Base-by-base conservation (phyloP, 148 eudicot genomes). In the Fagopyrum tataricum region DNA sequence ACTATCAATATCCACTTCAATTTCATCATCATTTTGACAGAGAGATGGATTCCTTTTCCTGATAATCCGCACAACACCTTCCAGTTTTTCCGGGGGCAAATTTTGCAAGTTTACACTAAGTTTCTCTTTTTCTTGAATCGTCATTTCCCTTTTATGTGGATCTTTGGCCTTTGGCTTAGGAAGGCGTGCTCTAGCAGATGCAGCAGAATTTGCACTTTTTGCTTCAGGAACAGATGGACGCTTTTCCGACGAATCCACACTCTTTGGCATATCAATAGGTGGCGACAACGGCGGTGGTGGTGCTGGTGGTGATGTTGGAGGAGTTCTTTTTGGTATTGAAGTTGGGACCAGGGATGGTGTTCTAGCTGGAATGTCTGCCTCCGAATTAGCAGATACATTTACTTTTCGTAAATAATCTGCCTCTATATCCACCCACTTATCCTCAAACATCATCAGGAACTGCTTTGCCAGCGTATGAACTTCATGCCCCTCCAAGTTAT, bases 131-230 rank as follows among this genome's bases (percentile, higher is more conserved):
- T 94, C 98, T 39, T 83, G 82, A 77, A 82, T 91, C 11, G 96
- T 91, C 98, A 94, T 91, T 44, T 94, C 93, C 75, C 98, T 85
- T 82, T 94, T 94, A 81, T 86, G 21, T 4, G 84, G 86, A 73
- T 94, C 97, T 74, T 84, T 94, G 8, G 98, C 98, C 78, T 91
- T 91, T 12, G 97, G 98, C 78, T 94, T 94, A 31, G 89, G 83
- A 68, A 80, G 82, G 79, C 89, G 77, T 64, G 75, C 74, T 82
- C 87, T 80, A 40, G 87, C 93, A 18, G 80, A 48, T 41, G 81
- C 82, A 21, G 80, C 78, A 64, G 76, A 17, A 77, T 26, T 78
- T 7, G 40, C 68, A 44, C 40, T 62, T 75, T 80, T 85, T 61
- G 77, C 73, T 72, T 76, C 82, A 11, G 74, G 81, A 46, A 46